Percentiles rank a stretch among this genome's conserved stretches.
Conservation (phyloP, 2,329 filamentous ascomycete genomes). For the Hirsutella rhossiliensis region DNA sequence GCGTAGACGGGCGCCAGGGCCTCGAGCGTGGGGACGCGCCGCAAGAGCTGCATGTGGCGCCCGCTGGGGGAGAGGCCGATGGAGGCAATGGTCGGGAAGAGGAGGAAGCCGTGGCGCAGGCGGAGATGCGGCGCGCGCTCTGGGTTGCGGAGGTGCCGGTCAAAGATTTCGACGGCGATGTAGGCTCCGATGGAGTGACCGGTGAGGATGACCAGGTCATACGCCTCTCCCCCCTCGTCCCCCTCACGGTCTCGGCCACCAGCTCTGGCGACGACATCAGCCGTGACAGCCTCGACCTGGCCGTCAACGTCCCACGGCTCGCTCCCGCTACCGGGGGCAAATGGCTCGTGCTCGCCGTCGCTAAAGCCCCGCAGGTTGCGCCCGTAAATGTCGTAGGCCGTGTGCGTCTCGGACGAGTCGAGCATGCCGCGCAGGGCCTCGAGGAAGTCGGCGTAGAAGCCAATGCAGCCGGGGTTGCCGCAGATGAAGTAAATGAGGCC, state of each 20-base stretch:
- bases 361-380: conserved; percentile 47
- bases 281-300: conserved; percentile 35
- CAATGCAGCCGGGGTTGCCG: conserved; percentile 65
- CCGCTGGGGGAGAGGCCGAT: conserved; percentile 53
- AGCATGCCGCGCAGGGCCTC: conserved; percentile 42
- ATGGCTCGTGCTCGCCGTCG: conserved; percentile 37
- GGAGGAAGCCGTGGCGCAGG: conserved; percentile 44
- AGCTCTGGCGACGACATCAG: conserved; percentile 19
- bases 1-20: conserved; percentile 25
- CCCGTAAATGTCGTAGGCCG: conserved; percentile 42
- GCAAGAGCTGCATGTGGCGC: conserved; percentile 26
- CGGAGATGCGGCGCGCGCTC: conserved; percentile 22
- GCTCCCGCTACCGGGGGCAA: conserved; percentile 15
- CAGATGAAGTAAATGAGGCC: conserved; percentile 60
- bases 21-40: conserved; percentile 28
- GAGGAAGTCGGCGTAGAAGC: conserved; percentile 61
- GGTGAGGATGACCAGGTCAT: conserved; percentile 51
- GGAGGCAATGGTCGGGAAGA: conserved; percentile 67
- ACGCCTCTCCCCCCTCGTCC: conserved; percentile 22
- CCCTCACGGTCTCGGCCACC: background rate
- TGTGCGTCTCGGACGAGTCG: conserved; percentile 20
- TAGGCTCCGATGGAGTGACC: conserved; percentile 68
- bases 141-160: conserved; percentile 34
- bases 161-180: conserved; percentile 56
- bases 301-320: conserved; percentile 39